phyloP scores from a whole-genome alignment of 768 basidiomycete genomes.

The Psilocybe sp. region DNA sequence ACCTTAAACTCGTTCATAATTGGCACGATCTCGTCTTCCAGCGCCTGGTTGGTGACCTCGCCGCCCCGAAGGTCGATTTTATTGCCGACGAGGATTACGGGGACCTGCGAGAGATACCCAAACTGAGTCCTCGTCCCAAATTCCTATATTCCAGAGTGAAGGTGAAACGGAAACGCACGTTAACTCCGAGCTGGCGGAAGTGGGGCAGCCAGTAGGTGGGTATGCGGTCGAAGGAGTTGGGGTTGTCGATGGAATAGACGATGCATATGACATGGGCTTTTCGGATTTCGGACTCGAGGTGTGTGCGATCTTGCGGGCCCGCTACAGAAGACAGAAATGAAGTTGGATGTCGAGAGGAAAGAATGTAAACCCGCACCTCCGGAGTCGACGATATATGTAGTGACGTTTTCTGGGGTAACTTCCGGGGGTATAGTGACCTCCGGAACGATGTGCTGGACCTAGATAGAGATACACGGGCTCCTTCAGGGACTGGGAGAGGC shows the following conservation, averaged over 20 bases:
- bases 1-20: conserved; percentile 99
- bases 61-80: conserved; percentile 96
- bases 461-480: not conserved
- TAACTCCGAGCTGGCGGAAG: conserved; percentile 92
- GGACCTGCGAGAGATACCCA: conserved; percentile 58
- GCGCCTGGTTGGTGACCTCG: conserved; percentile 87
- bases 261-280: conserved; percentile 98
- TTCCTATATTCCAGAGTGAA: not conserved
- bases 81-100: conserved; percentile 96
- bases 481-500: not conserved
- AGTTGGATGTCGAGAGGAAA: conserved; percentile 10
- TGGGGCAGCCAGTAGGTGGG: conserved; percentile 98
- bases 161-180: conserved; percentile 48
- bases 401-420: conserved; percentile 96
- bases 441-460: conserved; percentile 95
- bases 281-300: conserved; percentile 92
- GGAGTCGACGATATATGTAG: conserved; percentile 96
- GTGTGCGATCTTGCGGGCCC: conserved; percentile 78
- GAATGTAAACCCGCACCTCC: conserved; percentile 60
- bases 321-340: conserved; percentile 41
- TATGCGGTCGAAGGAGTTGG: conserved; percentile 94
- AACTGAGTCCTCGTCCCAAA: not conserved
- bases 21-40: conserved; percentile 93
- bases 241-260: conserved; percentile 95
- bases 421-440: conserved; percentile 98